Evolutionary conservation across 148 eudicot species (phyloP).

Genomic region (Cornus controversa): DNA sequence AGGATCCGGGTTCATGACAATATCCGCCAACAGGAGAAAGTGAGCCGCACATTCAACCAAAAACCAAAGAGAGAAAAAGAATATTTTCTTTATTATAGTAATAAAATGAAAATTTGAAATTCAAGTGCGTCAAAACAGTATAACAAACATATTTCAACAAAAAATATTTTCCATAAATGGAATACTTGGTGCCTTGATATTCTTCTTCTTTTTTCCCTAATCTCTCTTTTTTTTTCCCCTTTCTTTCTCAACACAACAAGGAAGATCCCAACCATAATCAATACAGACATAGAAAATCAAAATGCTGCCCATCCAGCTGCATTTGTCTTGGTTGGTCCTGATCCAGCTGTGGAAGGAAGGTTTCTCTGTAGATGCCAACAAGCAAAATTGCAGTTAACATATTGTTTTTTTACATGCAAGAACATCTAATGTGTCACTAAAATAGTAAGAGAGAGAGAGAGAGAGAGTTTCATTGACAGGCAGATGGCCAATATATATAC

Average conservation of each 20-base stretch:
- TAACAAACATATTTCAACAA: constrained; percentile 7
- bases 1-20: no score
- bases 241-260: constrained; percentile 13
- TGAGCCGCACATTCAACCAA: not conserved
- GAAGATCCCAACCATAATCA: constrained; percentile 24
- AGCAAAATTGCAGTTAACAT: constrained; percentile 14
- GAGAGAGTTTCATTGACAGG: constrained; percentile 10
- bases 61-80: not conserved
- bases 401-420: not conserved
- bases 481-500: not conserved
- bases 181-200: constrained; percentile 1
- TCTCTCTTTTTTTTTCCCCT: not conserved
- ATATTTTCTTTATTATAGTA: not conserved
- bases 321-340: constrained; percentile 60
- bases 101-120: not conserved
- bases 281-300: constrained; percentile 28
- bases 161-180: constrained; percentile 12
- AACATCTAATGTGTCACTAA: no score
- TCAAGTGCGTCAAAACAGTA: constrained; percentile 9
- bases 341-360: constrained; percentile 73
- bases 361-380: constrained; percentile 54
- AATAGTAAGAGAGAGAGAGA: constrained; percentile 26
- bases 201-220: constrained; percentile 5
- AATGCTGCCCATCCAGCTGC: constrained; percentile 99
- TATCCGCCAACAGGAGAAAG: no score